Base-by-base conservation (phyloP, 2,329 filamentous ascomycete species). In the Fusarium chuoi region DNA sequence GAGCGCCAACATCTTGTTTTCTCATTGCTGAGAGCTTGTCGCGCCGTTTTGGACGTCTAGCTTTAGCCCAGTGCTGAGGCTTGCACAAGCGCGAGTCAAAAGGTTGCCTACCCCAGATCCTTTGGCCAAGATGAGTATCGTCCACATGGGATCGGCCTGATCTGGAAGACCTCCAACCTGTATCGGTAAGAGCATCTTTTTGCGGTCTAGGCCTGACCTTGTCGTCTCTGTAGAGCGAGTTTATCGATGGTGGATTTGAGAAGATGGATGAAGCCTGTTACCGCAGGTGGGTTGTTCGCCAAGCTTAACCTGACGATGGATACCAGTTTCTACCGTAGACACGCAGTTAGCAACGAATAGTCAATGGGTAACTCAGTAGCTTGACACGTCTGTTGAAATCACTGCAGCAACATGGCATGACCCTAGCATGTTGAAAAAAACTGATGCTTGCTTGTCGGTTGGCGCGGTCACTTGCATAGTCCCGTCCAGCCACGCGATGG, bases 371-470 rank as follows among this genome's bases (percentile, higher is more conserved):
- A 56, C 30, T 54, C 61, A 46, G 64, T 62, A 61, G 64, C 58
- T 66, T 71, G 70, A 63, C 62, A 62, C 62, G 62, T 60, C 38
- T 65, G 44, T 30, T 51, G 38, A 60, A 17, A 67, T 73, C 66
- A 74, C 71, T 72, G 74, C 74, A 77, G 74, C 68, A 60, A 57
- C 70, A 74, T 77, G 74, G 65, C 62, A 61, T 78, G 74, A 78
- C 67, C 38, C 62, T 57, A 44, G 62, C 51, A 58, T 62, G 26
- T 56, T 66, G 26, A 45, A 51, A 48, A 22, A 55, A 46, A 33
- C 56, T 63, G 54, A 62, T 69, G 56, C 63, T 60, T 65, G 55
- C 46, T 56, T 49, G 33, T 63, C 65, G 66, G 63, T 48, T 75
- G 61, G 62, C 58, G 56, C 56, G 48, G 70, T 70, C 64, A 72